These are phyloP conservation scores for Trichoderma virens DNA, from an alignment of 495 filamentous ascomycete species.

Conservation along the genomic window DNA sequence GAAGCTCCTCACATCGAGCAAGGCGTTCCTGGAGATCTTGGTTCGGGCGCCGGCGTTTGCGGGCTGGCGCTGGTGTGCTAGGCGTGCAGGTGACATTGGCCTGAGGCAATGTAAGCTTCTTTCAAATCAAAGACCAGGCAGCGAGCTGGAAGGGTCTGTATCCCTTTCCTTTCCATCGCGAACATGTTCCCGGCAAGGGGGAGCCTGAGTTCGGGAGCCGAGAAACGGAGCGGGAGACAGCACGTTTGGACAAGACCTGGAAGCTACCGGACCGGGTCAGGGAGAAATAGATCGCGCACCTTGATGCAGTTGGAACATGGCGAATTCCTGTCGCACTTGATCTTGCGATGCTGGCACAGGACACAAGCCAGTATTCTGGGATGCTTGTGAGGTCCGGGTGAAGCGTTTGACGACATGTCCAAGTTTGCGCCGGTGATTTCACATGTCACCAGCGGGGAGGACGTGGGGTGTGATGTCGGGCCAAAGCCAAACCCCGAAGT, in stretches of 20 bases:
- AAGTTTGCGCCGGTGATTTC: background rate
- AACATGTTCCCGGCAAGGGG: background rate
- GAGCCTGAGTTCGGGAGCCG: conserved; percentile 15
- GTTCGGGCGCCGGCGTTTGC: conserved; percentile 39
- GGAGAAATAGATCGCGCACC: conserved; percentile 16
- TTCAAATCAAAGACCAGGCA: background rate
- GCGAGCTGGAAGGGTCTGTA: background rate
- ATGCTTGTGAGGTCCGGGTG: background rate
- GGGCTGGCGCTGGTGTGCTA: conserved; percentile 39
- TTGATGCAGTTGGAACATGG: conserved; percentile 60
- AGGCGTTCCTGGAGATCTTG: conserved; percentile 43
- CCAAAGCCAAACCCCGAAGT: background rate
- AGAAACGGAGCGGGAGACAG: background rate
- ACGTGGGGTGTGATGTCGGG: conserved; percentile 5
- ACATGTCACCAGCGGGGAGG: conserved; percentile 8
- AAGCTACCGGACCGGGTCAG: conserved; percentile 11
- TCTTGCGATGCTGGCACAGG: conserved; percentile 57
- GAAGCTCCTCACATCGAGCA: conserved; percentile 39
- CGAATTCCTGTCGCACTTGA: conserved; percentile 61
- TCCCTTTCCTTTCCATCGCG: background rate
- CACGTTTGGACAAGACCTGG: background rate
- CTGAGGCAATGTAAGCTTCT: conserved; percentile 20
- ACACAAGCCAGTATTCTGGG: conserved; percentile 25
- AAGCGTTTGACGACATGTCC: conserved; percentile 4
- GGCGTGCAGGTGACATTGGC: conserved; percentile 39